A percentile compares a stretch with the other conserved stretches of the same genome.
Conservation (phyloP, 129 eudicot genomes). For the Tagetes erecta region DNA sequence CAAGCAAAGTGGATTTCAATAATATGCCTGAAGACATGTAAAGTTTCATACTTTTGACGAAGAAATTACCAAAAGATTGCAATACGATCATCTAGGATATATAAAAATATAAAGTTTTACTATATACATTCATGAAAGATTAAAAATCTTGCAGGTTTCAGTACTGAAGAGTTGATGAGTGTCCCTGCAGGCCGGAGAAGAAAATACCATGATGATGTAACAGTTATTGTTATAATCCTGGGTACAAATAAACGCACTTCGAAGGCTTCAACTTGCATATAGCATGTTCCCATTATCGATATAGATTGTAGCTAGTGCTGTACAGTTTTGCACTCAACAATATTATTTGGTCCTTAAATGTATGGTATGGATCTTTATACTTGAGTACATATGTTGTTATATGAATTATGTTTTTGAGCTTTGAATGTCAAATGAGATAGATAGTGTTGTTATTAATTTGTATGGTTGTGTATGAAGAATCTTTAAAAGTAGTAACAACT, state of each 20-base stretch:
- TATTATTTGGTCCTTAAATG: constrained; percentile 20
- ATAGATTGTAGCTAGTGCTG: constrained; percentile 31
- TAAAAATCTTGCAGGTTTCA: constrained; percentile 61
- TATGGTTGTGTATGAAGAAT: constrained; percentile 33
- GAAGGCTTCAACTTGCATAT: constrained; percentile 85
- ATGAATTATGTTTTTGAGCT: constrained; percentile 13
- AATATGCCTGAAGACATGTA: constrained; percentile 4
- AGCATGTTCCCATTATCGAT: constrained; percentile 16
- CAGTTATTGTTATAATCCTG: constrained; percentile 78
- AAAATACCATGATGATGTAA: constrained; percentile 91
- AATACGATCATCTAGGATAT: not conserved
- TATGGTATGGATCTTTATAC: constrained; percentile 23
- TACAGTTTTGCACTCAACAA: constrained; percentile 33
- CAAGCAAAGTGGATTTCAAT: not conserved
- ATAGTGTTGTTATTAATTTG: not conserved
- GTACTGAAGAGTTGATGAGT: constrained; percentile 77
- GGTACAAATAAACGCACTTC: constrained; percentile 81
- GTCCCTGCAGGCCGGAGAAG: constrained; percentile 91
- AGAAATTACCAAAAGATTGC: constrained; percentile 9
- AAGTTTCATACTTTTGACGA: constrained; percentile 18
- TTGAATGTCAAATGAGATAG: not conserved
- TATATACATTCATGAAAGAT: not conserved
- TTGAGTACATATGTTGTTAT: constrained; percentile 26
- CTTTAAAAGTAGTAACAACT: constrained; percentile 24
- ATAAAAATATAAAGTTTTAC: not conserved